These are phyloP conservation scores for Populus davidiana DNA, from an alignment of 345 rosid species.

Conservation along the genomic window DNA sequence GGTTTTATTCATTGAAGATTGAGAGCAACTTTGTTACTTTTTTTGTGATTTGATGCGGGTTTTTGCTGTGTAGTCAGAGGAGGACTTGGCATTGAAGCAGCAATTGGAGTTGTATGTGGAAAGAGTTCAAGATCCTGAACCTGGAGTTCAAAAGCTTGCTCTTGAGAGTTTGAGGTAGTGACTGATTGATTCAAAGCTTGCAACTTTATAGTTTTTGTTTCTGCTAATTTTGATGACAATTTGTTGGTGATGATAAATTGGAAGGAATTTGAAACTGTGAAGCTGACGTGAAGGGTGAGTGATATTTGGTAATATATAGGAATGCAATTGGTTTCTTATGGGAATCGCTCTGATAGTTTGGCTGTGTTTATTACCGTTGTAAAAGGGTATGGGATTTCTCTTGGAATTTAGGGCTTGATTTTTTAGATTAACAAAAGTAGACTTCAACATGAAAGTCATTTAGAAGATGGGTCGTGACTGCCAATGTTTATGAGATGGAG, in stretches of 20 bases:
- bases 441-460: not conserved
- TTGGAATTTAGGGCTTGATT: not conserved
- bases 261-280: no score
- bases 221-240: no score
- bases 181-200: not conserved
- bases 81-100: constrained; percentile 87
- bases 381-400: not conserved
- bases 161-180: constrained; percentile 91
- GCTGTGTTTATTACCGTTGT: not conserved
- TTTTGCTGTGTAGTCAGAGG: constrained; percentile 64
- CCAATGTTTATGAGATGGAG: not conserved
- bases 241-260: not conserved
- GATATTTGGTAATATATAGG: not conserved
- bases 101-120: constrained; percentile 93
- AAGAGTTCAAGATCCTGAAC: constrained; percentile 86
- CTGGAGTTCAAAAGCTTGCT: constrained; percentile 81
- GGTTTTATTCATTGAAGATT: not conserved
- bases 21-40: not conserved
- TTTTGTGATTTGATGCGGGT: not conserved
- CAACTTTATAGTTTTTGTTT: not conserved
- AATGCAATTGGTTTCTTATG: not conserved
- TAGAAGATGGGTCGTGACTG: not conserved
- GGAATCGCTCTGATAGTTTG: not conserved
- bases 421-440: not conserved
- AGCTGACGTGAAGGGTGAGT: not conserved